These are phyloP conservation scores for Globisporangium splendens DNA, from an alignment of 352 stramenopile genomes.

Conservation along the genomic window DNA sequence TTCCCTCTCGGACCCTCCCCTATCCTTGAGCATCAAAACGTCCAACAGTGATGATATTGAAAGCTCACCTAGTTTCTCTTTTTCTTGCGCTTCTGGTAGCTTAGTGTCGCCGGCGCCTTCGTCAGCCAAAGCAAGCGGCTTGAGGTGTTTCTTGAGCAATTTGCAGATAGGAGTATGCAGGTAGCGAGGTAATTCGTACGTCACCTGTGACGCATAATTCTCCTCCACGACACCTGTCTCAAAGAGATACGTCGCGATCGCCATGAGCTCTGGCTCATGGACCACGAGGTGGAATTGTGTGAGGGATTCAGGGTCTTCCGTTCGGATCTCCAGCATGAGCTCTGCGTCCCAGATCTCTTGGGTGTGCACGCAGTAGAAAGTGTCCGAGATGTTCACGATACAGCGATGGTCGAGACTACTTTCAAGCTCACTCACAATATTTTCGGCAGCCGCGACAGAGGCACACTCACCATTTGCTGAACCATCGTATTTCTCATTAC, in stretches of 20 bases:
- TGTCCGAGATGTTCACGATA: constrained; percentile 38
- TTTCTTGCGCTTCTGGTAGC: no score
- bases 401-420: constrained; percentile 51
- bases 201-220: constrained; percentile 18
- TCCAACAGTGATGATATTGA: no score
- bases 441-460: not conserved
- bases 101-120: not conserved
- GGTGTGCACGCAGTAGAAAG: constrained; percentile 58
- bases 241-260: constrained; percentile 31
- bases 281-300: constrained; percentile 29
- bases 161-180: constrained; percentile 20
- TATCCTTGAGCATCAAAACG: no score
- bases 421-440: constrained; percentile 8
- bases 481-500: not conserved
- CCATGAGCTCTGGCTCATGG: constrained; percentile 27
- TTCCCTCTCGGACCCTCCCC: no score
- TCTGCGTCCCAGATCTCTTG: constrained; percentile 66
- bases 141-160: constrained; percentile 19
- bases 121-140: not conserved
- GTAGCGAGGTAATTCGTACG: constrained; percentile 17
- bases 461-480: not conserved
- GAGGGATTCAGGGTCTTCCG: constrained; percentile 50
- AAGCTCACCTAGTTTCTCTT: no score
- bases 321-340: constrained; percentile 47
- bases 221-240: constrained; percentile 13